Conservation (phyloP, 2,329 filamentous ascomycete species). For the Penicillium sp. region DNA sequence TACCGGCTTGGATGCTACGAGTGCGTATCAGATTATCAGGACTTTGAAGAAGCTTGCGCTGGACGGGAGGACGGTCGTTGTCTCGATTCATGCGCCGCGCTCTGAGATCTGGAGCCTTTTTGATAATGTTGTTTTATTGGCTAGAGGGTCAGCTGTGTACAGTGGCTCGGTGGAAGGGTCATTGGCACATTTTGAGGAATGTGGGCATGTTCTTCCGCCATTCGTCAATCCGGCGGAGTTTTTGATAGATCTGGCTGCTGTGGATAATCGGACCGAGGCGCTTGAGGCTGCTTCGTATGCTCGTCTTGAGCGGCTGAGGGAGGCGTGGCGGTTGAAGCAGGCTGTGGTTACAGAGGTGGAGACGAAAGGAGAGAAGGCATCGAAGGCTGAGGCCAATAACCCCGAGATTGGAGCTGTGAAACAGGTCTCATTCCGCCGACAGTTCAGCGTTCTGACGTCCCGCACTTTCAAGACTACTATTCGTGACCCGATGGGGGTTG, state of each 20-base stretch:
- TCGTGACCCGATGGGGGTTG: constrained; percentile 72
- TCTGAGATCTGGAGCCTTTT: constrained; percentile 78
- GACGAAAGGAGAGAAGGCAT: background rate
- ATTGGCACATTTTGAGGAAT: constrained; percentile 59
- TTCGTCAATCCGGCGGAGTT: constrained; percentile 78
- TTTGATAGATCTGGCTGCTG: constrained; percentile 68
- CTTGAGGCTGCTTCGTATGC: constrained; percentile 58
- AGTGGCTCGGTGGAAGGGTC: constrained; percentile 59
- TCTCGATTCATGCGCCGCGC: constrained; percentile 72
- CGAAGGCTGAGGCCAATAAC: background rate
- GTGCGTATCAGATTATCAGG: constrained; percentile 67
- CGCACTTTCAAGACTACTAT: constrained; percentile 68
- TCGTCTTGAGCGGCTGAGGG: constrained; percentile 60
- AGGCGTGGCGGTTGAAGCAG: constrained; percentile 51
- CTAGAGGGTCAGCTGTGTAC: constrained; percentile 65
- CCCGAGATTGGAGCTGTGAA: constrained; percentile 23
- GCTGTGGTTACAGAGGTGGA: background rate
- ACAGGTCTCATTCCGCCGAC: constrained; percentile 58
- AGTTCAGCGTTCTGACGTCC: constrained; percentile 62
- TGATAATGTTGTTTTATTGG: constrained; percentile 66
- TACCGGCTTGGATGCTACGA: constrained; percentile 68
- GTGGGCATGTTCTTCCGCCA: constrained; percentile 60
- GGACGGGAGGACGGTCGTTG: constrained; percentile 67
- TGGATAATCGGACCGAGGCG: constrained; percentile 67
- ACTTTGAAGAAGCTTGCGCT: constrained; percentile 65